Percentiles rank a stretch among this genome's conserved stretches.
Conservation (phyloP, 805 yeast species). For the Kodamaea fukazawae region DNA sequence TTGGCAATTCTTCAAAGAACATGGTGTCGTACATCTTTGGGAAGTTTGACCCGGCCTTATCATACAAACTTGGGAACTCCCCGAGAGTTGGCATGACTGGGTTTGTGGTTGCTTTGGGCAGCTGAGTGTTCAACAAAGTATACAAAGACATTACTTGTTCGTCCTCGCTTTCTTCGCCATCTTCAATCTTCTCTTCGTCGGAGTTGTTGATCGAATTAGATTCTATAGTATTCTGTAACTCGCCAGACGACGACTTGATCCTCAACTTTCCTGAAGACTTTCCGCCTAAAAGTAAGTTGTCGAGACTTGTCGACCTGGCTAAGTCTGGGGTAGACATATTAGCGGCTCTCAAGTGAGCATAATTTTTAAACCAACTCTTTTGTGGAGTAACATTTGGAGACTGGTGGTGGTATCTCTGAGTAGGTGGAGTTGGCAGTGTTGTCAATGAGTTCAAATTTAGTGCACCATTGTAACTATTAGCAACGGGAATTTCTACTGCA, state of each 20-base stretch:
- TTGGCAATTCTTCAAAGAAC: conserved; percentile 28
- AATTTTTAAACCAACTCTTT: conserved; percentile 28
- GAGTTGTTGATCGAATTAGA: conserved; percentile 9
- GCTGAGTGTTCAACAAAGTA: conserved; percentile 43
- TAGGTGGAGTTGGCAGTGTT: conserved; percentile 9
- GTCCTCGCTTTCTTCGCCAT: conserved; percentile 48
- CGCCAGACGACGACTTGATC: conserved; percentile 16
- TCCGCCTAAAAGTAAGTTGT: conserved; percentile 23
- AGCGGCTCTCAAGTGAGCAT: conserved; percentile 21
- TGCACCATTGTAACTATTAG: conserved; percentile 21
- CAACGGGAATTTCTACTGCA: conserved; percentile 64
- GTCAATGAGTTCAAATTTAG: conserved; percentile 17
- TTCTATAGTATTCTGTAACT: conserved; percentile 8
- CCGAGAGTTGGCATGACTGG: conserved; percentile 39
- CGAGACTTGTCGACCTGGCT: conserved; percentile 21
- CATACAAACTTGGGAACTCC: conserved; percentile 40
- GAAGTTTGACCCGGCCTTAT: not conserved
- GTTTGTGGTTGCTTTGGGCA: conserved; percentile 9
- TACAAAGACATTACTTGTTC: conserved; percentile 68
- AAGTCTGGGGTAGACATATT: conserved; percentile 18
- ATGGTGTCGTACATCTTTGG: conserved; percentile 8
- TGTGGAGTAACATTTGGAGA: conserved; percentile 1
- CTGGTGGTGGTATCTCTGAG: conserved; percentile 8
- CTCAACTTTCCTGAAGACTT: conserved; percentile 15
- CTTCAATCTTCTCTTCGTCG: conserved; percentile 11